Conservation (phyloP, 345 rosid species). For the Alliaria petiolata region DNA sequence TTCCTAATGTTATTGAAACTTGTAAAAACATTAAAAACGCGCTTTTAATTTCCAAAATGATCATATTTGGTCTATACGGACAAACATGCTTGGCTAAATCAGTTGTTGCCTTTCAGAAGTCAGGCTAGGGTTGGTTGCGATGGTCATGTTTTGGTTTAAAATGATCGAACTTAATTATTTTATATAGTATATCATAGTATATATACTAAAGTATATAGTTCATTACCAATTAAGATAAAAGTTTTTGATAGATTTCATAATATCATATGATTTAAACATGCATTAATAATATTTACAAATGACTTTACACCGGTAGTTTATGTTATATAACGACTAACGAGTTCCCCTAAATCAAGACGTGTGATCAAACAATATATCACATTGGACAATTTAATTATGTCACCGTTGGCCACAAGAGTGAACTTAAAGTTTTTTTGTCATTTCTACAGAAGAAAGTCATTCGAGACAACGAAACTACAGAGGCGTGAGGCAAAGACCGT, state of each 20-base stretch:
- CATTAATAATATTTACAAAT: no score
- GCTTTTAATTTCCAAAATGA: not conserved
- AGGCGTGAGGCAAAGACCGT: conserved; percentile 36
- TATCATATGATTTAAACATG: not conserved
- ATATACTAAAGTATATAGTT: not conserved
- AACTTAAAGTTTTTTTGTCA: conserved; percentile 1
- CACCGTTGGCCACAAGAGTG: not conserved
- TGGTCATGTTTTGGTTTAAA: not conserved
- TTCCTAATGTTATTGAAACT: not conserved
- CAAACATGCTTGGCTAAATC: not conserved
- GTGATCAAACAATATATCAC: no score
- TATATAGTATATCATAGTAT: not conserved
- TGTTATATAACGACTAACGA: no score
- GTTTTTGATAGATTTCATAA: no score
- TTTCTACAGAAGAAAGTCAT: not conserved
- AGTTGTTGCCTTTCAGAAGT: not conserved
- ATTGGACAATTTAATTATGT: not conserved
- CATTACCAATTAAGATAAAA: no score
- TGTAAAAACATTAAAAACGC: not conserved
- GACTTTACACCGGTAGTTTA: no score
- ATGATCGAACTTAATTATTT: not conserved
- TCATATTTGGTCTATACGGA: not conserved
- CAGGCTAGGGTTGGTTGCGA: not conserved
- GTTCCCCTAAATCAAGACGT: no score
- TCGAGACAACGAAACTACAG: conserved; percentile 29